Evolutionary conservation across 1,139 yeast species (phyloP).

Genomic region (Blastobotrys persicus): DNA sequence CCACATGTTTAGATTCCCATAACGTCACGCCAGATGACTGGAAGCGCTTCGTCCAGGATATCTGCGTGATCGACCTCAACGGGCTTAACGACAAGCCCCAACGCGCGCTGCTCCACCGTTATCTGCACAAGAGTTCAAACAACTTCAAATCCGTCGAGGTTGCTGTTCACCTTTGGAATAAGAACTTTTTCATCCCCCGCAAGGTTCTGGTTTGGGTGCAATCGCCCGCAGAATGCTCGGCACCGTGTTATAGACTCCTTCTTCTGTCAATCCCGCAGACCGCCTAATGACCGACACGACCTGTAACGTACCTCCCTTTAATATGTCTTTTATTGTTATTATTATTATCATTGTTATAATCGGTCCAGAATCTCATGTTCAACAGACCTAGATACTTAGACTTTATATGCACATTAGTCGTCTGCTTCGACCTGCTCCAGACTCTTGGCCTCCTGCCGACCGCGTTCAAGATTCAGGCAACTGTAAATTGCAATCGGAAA

Average conservation of each 20-base stretch:
- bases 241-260: not conserved
- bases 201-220: constrained; percentile 8
- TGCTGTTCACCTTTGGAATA: constrained; percentile 11
- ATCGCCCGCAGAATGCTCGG: not conserved
- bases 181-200: constrained; percentile 11
- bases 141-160: constrained; percentile 3
- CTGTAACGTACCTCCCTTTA: not conserved
- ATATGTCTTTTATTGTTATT: no score
- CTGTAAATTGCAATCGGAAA: constrained; percentile 52
- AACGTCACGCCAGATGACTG: constrained; percentile 6
- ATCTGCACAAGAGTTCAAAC: not conserved
- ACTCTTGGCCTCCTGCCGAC: constrained; percentile 39
- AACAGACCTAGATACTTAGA: no score
- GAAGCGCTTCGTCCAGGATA: constrained; percentile 10
- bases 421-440: constrained; percentile 25
- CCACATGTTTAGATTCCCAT: constrained; percentile 8
- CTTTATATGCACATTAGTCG: constrained; percentile 6
- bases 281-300: not conserved
- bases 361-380: no score
- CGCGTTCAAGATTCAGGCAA: constrained; percentile 54
- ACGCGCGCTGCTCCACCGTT: not conserved
- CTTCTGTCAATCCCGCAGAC: not conserved
- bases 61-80: constrained; percentile 3
- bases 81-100: constrained; percentile 5
- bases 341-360: no score